Percentiles rank a stretch among this genome's conserved stretches.
Conservation (phyloP, 2,329 filamentous ascomycete genomes). For the Colletotrichum sp. region DNA sequence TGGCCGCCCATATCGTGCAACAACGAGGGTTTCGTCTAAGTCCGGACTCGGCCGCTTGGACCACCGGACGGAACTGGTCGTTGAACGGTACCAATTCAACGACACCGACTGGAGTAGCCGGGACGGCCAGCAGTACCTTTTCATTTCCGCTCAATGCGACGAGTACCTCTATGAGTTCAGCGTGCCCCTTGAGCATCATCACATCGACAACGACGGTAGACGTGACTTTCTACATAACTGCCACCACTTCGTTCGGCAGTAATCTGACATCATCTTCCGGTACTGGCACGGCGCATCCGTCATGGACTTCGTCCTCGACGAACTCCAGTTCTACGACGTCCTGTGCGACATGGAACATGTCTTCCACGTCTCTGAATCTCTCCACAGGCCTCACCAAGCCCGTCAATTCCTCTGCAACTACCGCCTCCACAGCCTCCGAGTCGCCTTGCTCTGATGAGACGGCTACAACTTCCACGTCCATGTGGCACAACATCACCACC, state of each 20-base stretch:
- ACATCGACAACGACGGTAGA: slow-evolving; percentile 37
- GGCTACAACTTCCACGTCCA: not conserved
- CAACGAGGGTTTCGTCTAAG: not conserved
- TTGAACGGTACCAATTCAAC: slow-evolving; percentile 18
- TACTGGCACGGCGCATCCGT: not conserved
- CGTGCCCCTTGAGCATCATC: slow-evolving; percentile 22
- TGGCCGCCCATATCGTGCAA: not conserved
- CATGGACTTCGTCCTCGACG: not conserved
- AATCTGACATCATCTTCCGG: not conserved
- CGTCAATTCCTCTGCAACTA: not conserved
- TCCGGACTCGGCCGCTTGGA: not conserved
- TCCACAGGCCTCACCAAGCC: not conserved
- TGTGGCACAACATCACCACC: not conserved
- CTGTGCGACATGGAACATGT: not conserved
- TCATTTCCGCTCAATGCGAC: not conserved
- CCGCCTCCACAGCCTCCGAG: not conserved
- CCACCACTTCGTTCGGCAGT: slow-evolving; percentile 24
- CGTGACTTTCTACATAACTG: slow-evolving; percentile 35
- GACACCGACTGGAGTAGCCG: not conserved
- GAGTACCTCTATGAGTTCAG: not conserved
- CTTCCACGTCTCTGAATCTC: not conserved
- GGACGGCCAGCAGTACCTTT: not conserved
- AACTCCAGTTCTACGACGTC: not conserved
- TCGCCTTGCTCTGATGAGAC: not conserved
- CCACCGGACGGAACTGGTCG: not conserved